These are phyloP conservation scores for Schizosaccharomyces japonicus DNA, from an alignment of 805 yeast species.

Conservation along the genomic window DNA sequence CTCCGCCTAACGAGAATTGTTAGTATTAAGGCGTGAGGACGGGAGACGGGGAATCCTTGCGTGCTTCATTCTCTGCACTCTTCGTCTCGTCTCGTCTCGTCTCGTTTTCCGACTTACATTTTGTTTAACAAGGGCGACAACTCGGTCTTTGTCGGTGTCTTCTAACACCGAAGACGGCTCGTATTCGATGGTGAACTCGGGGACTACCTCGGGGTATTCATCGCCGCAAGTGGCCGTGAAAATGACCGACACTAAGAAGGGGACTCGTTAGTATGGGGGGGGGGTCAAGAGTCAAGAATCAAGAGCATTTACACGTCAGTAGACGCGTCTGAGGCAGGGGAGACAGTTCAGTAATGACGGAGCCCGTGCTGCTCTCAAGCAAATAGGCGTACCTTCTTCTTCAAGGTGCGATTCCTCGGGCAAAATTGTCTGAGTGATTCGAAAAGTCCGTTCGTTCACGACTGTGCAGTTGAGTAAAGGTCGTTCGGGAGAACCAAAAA, in stretches of 20 bases:
- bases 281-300: neutral
- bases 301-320: neutral
- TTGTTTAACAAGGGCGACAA: neutral
- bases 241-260: neutral
- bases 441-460: neutral
- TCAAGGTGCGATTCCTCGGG: neutral
- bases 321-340: neutral
- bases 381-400: neutral
- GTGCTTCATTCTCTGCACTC: neutral
- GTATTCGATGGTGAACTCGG: neutral
- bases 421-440: conserved; percentile 1
- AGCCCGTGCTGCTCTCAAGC: neutral
- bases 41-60: neutral
- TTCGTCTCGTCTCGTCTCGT: neutral
- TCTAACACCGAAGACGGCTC: neutral
- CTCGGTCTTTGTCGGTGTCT: neutral
- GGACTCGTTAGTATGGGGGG: no score
- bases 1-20: conserved; percentile 11
- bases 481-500: neutral
- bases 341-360: neutral
- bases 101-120: neutral
- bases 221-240: neutral
- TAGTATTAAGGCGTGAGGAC: neutral
- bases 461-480: neutral
- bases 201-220: neutral